Base-by-base conservation (phyloP, 2,329 filamentous ascomycete genomes). In the Hymenoscyphus scutula region DNA sequence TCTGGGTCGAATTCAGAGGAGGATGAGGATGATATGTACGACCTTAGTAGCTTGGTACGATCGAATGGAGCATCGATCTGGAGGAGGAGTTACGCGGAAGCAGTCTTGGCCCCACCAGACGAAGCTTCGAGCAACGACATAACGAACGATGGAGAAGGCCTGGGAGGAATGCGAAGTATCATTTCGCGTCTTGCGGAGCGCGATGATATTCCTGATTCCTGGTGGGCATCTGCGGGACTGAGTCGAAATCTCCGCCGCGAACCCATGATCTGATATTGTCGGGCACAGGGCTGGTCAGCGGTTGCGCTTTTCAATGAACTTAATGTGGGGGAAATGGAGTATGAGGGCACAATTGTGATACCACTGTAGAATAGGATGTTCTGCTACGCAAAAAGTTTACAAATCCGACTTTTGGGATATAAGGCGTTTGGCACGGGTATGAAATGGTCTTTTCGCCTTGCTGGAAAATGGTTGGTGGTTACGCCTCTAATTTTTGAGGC, bases 151-250 rank as follows among this genome's bases (percentile, higher is more conserved):
- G 61, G 64, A 17, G 68, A 70, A n/a, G 59, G 65, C 37, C 74
- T 89, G 29, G 81, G 84, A 25, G 84, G 87, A 54, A 89, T 93
- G 83, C 88, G 90, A 68, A 81, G 82, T 58, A 89, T 96, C 55
- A 81, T 95, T 38, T 85, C 88, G 68, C 82, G 85, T 53, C 80
- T 96, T 60, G 85, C 88, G 37, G 82, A 84, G 19, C 80, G 90
- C 27, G 84, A 91, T 71, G 89, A 93, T 69, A 89, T 95, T 60
- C 89, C 90, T 0, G 90, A 95, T 65, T 87, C 91, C 67, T 93
- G 89, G 86, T 96, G 91, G 91, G 84, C 85, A 63, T 83, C 85
- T 70, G 87, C 82, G 63, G 89, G 89, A 51, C 80, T 91, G 66
- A 87, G 81, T 70, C 83, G 87, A 66, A 87, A 81, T 15, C 76